Percentiles rank a stretch among this genome's conserved stretches.
Evolutionary conservation across 2,329 filamentous ascomycete genomes (phyloP).

Genomic region (Elsinoe fawcettii): DNA sequence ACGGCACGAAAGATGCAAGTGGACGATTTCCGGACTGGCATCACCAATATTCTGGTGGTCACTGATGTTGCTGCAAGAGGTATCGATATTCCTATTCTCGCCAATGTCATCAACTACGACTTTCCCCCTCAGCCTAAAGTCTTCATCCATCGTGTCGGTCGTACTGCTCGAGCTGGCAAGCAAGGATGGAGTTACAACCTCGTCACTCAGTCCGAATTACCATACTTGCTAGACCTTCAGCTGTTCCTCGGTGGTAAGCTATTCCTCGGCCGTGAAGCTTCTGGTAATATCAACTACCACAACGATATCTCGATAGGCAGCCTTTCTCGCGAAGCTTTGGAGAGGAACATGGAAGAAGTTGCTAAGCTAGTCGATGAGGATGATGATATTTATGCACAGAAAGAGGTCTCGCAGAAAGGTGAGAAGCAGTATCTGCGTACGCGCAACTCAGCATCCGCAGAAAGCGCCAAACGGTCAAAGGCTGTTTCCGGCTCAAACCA

Average conservation of each 20-base stretch:
- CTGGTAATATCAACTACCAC: constrained; percentile 60
- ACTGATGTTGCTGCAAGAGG: constrained; percentile 92
- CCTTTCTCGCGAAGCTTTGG: constrained; percentile 64
- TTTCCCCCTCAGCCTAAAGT: constrained; percentile 96
- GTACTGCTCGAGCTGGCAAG: constrained; percentile 88
- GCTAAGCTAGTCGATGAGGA: constrained; percentile 69
- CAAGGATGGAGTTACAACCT: constrained; percentile 94
- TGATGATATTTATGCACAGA: constrained; percentile 63
- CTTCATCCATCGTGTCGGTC: constrained; percentile 90
- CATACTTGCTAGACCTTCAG: constrained; percentile 88
- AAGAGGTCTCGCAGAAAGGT: constrained; percentile 71
- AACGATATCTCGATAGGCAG: constrained; percentile 78
- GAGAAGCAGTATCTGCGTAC: constrained; percentile 90
- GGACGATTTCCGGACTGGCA: constrained; percentile 75
- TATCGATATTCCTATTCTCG: constrained; percentile 93
- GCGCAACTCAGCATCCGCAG: constrained; percentile 77
- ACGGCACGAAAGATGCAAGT: constrained; percentile 88
- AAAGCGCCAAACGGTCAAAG: constrained; percentile 83
- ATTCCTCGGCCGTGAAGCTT: constrained; percentile 60
- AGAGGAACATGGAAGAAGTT: constrained; percentile 72
- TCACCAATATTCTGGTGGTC: constrained; percentile 84
- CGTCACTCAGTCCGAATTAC: constrained; percentile 76
- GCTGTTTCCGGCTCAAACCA: constrained; percentile 61
- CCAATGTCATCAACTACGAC: constrained; percentile 98
- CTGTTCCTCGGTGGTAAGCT: constrained; percentile 84